Evolutionary conservation across 208 protist species (phyloP).

Genomic region (Leishmania martiniquensis): DNA sequence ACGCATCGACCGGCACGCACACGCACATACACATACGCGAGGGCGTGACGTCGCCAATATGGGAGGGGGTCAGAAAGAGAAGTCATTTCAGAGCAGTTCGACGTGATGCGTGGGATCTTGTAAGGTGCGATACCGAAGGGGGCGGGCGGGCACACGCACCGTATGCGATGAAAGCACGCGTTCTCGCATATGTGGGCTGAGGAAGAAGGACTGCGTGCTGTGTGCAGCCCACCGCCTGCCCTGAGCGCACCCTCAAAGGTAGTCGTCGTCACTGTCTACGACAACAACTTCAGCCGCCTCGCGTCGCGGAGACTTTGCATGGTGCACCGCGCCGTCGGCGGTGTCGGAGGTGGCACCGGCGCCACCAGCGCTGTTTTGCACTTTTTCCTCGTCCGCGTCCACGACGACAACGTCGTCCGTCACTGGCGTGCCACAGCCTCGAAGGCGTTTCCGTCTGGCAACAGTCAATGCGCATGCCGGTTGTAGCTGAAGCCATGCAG

Average conservation of each 20-base stretch:
- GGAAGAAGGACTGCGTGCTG: too few species aligned
- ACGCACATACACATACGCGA: neutral
- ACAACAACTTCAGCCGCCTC: neutral
- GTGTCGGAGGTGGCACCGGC: neutral
- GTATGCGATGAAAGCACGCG: too few species aligned
- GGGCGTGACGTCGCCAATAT: too few species aligned
- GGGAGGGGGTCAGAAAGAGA: too few species aligned
- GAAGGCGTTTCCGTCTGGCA: neutral
- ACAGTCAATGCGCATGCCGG: neutral
- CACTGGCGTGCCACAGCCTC: neutral
- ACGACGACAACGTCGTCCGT: constrained; percentile 1
- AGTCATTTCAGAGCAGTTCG: too few species aligned
- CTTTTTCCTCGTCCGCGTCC: constrained; percentile 8
- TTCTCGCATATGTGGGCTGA: too few species aligned
- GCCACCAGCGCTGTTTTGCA: neutral
- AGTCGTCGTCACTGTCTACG: constrained; percentile 14
- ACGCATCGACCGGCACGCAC: neutral
- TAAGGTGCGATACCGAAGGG: too few species aligned
- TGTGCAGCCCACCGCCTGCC: neutral
- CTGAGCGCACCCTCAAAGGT: neutral
- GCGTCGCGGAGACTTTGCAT: neutral
- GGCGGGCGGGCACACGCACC: too few species aligned
- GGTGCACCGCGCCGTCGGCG: neutral
- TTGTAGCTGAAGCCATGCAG: neutral
- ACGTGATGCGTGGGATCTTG: too few species aligned